Conservation (phyloP, 495 filamentous ascomycete species). For the Terfezia claveryi region DNA sequence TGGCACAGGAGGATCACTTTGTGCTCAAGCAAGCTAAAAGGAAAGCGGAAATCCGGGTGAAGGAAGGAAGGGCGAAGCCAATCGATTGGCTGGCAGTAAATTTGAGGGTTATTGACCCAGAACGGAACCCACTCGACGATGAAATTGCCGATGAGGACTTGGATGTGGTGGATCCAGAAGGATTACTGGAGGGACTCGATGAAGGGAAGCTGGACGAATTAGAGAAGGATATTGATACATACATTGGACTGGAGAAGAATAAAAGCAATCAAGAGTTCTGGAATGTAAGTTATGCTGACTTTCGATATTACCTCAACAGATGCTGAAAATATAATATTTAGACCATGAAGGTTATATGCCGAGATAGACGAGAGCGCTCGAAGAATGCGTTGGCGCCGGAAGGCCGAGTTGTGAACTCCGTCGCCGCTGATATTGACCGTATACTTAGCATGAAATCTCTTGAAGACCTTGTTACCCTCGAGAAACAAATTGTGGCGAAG, state of each 20-base stretch:
- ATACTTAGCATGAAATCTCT: conserved; percentile 70
- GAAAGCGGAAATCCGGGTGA: conserved; percentile 91
- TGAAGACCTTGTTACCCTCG: conserved; percentile 61
- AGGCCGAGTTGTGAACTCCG: conserved; percentile 55
- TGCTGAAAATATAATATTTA: conserved; percentile 19
- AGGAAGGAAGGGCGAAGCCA: conserved; percentile 72
- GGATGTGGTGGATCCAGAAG: conserved; percentile 60
- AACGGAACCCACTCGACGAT: conserved; percentile 57
- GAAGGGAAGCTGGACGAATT: conserved; percentile 52
- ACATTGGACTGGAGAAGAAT: conserved; percentile 59
- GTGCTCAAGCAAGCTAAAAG: conserved; percentile 94
- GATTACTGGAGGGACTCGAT: conserved; percentile 54
- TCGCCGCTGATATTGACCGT: conserved; percentile 69
- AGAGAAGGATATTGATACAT: conserved; percentile 70
- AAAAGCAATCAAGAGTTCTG: conserved; percentile 65
- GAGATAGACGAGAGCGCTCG: conserved; percentile 47
- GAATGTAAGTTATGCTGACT: conserved; percentile 30
- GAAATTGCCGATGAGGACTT: conserved; percentile 58
- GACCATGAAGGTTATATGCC: conserved; percentile 67
- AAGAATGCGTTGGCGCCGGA: conserved; percentile 34
- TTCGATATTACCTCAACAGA: not conserved
- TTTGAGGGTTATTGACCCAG: conserved; percentile 66
- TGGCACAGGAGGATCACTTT: conserved; percentile 87
- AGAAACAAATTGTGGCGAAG: conserved; percentile 65
- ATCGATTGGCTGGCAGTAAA: conserved; percentile 93